phyloP scores from a whole-genome alignment of 2,329 filamentous ascomycete species.

The Exophiala xenobiotica region DNA sequence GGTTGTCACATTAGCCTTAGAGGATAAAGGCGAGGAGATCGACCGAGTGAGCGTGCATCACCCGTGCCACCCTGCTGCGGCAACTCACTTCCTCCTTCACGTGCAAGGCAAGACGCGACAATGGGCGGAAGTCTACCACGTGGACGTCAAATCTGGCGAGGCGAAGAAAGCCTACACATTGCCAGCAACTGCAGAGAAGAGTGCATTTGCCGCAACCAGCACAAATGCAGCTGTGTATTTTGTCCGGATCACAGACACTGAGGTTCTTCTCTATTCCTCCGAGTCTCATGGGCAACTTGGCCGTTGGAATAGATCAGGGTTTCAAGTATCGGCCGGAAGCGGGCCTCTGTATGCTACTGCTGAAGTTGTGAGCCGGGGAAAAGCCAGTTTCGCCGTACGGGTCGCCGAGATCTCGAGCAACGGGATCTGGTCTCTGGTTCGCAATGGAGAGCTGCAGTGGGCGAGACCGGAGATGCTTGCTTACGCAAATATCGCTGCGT shows the following conservation, averaged over 20 bases:
- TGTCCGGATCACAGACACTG: conserved; percentile 73
- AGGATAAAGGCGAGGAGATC: conserved; percentile 46
- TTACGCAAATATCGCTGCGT: conserved; percentile 75
- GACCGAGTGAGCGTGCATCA: conserved; percentile 67
- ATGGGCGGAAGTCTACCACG: conserved; percentile 82
- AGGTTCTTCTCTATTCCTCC: conserved; percentile 73
- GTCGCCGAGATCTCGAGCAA: conserved; percentile 66
- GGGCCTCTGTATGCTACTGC: conserved; percentile 58
- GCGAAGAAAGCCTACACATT: conserved; percentile 79
- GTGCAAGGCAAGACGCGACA: conserved; percentile 68
- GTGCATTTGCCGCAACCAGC: conserved; percentile 76
- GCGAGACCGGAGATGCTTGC: conserved; percentile 76
- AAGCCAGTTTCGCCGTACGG: conserved; percentile 71
- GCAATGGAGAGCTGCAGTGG: conserved; percentile 81
- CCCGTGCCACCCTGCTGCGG: conserved; percentile 67
- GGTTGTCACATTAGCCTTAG: conserved; percentile 39
- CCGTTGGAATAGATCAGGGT: conserved; percentile 63
- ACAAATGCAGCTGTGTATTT: conserved; percentile 84
- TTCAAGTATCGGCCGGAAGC: conserved; percentile 41
- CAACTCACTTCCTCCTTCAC: conserved; percentile 82
- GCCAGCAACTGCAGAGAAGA: conserved; percentile 66
- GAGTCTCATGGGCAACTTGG: conserved; percentile 72
- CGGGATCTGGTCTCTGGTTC: conserved; percentile 77
- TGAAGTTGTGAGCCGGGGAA: conserved; percentile 74
- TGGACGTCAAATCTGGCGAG: conserved; percentile 67